Conservation (phyloP, 2,329 filamentous ascomycete genomes). For the Talaromyces sp. region DNA sequence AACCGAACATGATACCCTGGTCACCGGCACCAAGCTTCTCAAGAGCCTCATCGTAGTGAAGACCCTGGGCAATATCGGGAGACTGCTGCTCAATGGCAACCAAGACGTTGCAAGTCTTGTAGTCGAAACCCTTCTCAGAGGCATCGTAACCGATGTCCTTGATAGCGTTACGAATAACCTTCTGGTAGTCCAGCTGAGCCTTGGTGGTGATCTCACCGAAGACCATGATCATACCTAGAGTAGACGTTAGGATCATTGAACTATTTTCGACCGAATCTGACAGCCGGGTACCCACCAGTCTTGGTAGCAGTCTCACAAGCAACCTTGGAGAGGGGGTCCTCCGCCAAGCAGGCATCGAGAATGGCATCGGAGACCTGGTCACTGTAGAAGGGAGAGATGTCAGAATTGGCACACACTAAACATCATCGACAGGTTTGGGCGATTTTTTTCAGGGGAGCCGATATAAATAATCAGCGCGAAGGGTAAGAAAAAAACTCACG, state of each 20-base stretch:
- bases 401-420: constrained; percentile 8
- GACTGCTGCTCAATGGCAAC: constrained; percentile 99
- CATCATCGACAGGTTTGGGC: neutral
- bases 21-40: constrained; percentile 98
- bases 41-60: constrained; percentile 95
- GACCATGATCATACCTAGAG: constrained; percentile 83
- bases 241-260: constrained; percentile 17
- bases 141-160: constrained; percentile 99
- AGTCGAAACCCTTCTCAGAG: constrained; percentile 97
- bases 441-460: constrained; percentile 1
- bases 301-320: constrained; percentile 99
- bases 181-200: constrained; percentile 95
- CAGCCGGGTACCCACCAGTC: constrained; percentile 67
- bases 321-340: constrained; percentile 97
- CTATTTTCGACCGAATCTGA: constrained; percentile 2
- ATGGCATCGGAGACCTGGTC: constrained; percentile 98
- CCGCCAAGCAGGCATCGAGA: constrained; percentile 93
- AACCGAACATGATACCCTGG: constrained; percentile 99
- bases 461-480: neutral
- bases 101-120: constrained; percentile 99
- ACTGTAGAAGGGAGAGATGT: constrained; percentile 41
- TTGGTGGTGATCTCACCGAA: constrained; percentile 99
- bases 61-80: constrained; percentile 97
- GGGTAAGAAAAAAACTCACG: constrained; percentile 49
- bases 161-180: constrained; percentile 89